Conservation (phyloP, 1,139 yeast species). For the Saccharomyces hybrid region DNA sequence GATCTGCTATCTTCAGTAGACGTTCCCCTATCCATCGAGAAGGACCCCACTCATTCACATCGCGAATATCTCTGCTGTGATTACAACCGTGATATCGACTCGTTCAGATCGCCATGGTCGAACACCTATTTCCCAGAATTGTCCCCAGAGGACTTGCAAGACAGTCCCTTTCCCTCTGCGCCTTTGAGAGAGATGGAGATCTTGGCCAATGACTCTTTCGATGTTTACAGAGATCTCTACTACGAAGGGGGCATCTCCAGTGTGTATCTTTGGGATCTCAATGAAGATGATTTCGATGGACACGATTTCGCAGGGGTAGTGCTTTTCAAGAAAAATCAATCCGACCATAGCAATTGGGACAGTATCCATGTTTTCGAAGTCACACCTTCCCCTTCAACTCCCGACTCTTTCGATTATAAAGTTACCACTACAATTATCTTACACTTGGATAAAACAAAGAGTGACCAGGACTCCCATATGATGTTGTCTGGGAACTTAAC, state of each 20-base stretch:
- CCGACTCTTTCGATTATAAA: constrained; percentile 50
- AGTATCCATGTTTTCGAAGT: constrained; percentile 89
- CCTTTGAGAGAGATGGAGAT: constrained; percentile 66
- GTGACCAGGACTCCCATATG: constrained; percentile 30
- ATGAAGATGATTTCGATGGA: constrained; percentile 37
- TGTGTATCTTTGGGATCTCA: constrained; percentile 81
- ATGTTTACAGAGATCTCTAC: constrained; percentile 84
- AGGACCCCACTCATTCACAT: constrained; percentile 41
- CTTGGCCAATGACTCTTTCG: constrained; percentile 84
- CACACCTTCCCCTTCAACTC: constrained; percentile 36
- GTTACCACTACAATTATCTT: constrained; percentile 84
- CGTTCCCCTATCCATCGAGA: constrained; percentile 59
- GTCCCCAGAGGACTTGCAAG: constrained; percentile 47
- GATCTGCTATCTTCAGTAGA: constrained; percentile 84
- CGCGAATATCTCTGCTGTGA: constrained; percentile 80
- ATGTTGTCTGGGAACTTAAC: constrained; percentile 78
- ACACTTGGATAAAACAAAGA: constrained; percentile 41
- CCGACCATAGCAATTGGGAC: constrained; percentile 68
- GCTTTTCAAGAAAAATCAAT: constrained; percentile 56
- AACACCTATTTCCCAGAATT: constrained; percentile 64
- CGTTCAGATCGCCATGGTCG: constrained; percentile 87
- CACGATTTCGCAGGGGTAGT: constrained; percentile 81
- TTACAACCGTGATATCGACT: constrained; percentile 90
- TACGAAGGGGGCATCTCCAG: constrained; percentile 90
- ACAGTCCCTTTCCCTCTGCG: constrained; percentile 66